A percentile compares a stretch with the other conserved stretches of the same genome.
These are phyloP conservation scores for Nemania sp. DNA, from an alignment of 2,329 filamentous ascomycete genomes.

Conservation along the genomic window DNA sequence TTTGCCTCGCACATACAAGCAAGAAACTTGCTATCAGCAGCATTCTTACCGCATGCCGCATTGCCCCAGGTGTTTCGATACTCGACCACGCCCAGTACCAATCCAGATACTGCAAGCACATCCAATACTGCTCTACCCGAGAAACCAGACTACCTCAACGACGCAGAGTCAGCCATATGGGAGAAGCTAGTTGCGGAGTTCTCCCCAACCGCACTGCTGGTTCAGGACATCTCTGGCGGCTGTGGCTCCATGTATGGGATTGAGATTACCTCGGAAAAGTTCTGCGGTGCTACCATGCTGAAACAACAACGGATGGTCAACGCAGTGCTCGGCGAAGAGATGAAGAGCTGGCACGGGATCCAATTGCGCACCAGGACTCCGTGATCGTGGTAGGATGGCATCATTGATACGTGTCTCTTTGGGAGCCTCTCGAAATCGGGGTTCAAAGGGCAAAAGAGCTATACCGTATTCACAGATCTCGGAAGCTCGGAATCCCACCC, in stretches of 20 bases:
- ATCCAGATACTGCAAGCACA: slow-evolving; percentile 36
- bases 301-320: slow-evolving; percentile 86
- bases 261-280: slow-evolving; percentile 72
- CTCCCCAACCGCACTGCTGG: slow-evolving; percentile 56
- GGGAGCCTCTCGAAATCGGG: too few relatives aligned
- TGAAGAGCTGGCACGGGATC: slow-evolving; percentile 82
- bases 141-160: slow-evolving; percentile 56
- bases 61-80: slow-evolving; percentile 23
- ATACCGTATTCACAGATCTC: not conserved
- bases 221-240: slow-evolving; percentile 80
- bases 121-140: slow-evolving; percentile 30
- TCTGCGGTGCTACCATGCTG: slow-evolving; percentile 71
- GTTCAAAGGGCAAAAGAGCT: not conserved
- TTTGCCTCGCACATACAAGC: slow-evolving; percentile 11
- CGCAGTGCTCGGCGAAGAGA: slow-evolving; percentile 69
- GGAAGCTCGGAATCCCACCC: not conserved
- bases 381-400: slow-evolving; percentile 28
- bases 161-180: slow-evolving; percentile 63
- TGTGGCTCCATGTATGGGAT: slow-evolving; percentile 89
- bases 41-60: not conserved
- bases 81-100: slow-evolving; percentile 31
- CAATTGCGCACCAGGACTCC: slow-evolving; percentile 72
- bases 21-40: slow-evolving; percentile 4
- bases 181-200: slow-evolving; percentile 55
- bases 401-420: too few relatives aligned